Evolutionary conservation across 495 filamentous ascomycete species (phyloP), one percentile per base, ranked within the genome.

Genomic region (Talaromyces proteolyticus): DNA sequence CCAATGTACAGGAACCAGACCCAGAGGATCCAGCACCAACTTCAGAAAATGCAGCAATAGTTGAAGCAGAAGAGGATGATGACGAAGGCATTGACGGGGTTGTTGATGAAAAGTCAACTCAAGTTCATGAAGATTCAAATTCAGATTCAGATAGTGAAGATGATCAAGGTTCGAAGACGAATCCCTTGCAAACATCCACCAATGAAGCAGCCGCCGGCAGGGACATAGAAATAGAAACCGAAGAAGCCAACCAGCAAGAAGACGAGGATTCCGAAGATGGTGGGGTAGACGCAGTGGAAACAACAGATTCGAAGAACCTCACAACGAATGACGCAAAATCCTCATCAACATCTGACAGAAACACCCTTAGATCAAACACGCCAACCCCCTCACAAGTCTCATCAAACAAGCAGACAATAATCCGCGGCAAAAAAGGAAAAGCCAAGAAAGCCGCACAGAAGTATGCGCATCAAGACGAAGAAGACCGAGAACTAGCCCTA

Each of bases 381-480:
- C 20, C 56, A 34, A 49, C 26, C 44, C 53, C 47, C 37, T 37
- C 22, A 56, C 51, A 38, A 51, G 47, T 49, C 48, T 25, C 47
- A 23, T 49, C 53, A 21, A 45, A 63, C 10, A 53, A 62, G 19
- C 55, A 66, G 62, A 68, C 44, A 56, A 55, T 53, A 26, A 81
- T 86, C 36, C 88, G 92, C 21, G 93, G 91, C 34, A 92, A 95
- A 66, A 82, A 79, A 49, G 77, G 74, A 40, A 98, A 96, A 61
- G 80, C 81, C 41, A 95, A 93, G 72, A 95, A 94, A 59, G 80
- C 87, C 0, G 89, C 89, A 21, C 68, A 78, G 42, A 97, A 96
- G 68, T 98, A 98, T 65, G 90, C 89, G 25, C 76, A 94, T 57
- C 93, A 98, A 75, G 91, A 96, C 58, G 91, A 94, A 16, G 91